These are phyloP conservation scores for Fragilariopsis cylindrus DNA, from an alignment of 108 stramenopile genomes.

Conservation along the genomic window DNA sequence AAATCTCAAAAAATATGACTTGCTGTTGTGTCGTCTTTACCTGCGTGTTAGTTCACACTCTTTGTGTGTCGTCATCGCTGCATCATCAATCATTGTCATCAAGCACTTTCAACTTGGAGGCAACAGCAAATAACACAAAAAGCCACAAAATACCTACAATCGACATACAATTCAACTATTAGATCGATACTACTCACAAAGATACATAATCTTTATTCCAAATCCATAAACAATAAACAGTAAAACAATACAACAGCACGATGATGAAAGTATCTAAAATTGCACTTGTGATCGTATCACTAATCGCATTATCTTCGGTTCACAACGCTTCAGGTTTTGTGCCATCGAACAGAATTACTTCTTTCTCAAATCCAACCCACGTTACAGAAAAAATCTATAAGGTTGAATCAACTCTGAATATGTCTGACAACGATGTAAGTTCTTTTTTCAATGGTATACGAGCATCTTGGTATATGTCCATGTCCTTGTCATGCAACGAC, in stretches of 20 bases:
- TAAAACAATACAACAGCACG: neutral
- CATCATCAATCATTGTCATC: too few species aligned
- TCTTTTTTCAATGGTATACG: neutral
- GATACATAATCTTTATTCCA: neutral
- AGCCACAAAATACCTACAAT: too few species aligned
- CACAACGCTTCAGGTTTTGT: conserved; percentile 1
- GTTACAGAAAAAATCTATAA: neutral
- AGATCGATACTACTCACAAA: neutral
- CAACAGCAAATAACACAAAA: too few species aligned
- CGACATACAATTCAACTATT: neutral
- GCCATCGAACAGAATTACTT: neutral
- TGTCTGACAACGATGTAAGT: conserved; percentile 10
- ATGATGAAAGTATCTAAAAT: conserved; percentile 7
- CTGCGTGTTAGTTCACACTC: too few species aligned
- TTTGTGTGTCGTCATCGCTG: too few species aligned
- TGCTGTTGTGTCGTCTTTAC: too few species aligned
- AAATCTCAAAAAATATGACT: too few species aligned
- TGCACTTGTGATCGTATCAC: neutral
- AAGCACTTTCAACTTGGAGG: too few species aligned
- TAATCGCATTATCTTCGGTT: neutral
- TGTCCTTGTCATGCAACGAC: too few species aligned
- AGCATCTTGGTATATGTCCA: too few species aligned
- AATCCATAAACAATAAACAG: neutral
- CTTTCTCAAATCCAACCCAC: neutral
- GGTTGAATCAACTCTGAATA: conserved; percentile 1